A percentile compares a stretch with the other conserved stretches of the same genome.
Evolutionary conservation across 306 rosid species (phyloP).

Genomic region (Biancaea sappan): DNA sequence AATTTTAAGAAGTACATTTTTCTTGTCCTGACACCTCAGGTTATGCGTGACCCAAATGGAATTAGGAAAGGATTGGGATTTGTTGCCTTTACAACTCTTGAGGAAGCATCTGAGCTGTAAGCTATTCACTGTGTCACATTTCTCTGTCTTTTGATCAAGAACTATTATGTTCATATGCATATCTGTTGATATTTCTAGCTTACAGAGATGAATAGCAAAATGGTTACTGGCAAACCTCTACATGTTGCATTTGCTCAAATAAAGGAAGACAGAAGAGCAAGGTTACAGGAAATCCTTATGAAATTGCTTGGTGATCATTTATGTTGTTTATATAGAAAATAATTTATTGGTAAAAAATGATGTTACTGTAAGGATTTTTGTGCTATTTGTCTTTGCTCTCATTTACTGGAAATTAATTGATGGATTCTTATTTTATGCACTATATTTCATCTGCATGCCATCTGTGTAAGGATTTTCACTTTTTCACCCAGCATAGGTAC

Average conservation of each 20-base stretch:
- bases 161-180: background rate
- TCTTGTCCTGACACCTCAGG: constrained; percentile 31
- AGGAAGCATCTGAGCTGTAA: constrained; percentile 76
- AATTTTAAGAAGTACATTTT: background rate
- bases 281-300: constrained; percentile 59
- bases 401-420: background rate
- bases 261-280: constrained; percentile 74
- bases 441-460: background rate
- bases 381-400: background rate
- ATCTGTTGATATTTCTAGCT: constrained; percentile 44
- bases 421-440: background rate
- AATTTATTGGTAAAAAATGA: background rate
- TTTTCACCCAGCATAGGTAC: background rate
- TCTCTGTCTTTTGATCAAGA: background rate
- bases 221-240: constrained; percentile 63
- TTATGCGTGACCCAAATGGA: constrained; percentile 66
- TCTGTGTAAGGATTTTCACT: background rate
- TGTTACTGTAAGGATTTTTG: background rate
- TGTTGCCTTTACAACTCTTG: constrained; percentile 68
- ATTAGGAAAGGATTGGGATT: constrained; percentile 70
- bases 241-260: constrained; percentile 75
- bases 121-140: background rate
- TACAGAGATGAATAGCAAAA: constrained; percentile 64
- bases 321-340: background rate
- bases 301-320: background rate